Evolutionary conservation across 169 alveolate genomes (phyloP), one percentile per base, ranked within the genome.

Genomic region (Eimeria tenella): DNA sequence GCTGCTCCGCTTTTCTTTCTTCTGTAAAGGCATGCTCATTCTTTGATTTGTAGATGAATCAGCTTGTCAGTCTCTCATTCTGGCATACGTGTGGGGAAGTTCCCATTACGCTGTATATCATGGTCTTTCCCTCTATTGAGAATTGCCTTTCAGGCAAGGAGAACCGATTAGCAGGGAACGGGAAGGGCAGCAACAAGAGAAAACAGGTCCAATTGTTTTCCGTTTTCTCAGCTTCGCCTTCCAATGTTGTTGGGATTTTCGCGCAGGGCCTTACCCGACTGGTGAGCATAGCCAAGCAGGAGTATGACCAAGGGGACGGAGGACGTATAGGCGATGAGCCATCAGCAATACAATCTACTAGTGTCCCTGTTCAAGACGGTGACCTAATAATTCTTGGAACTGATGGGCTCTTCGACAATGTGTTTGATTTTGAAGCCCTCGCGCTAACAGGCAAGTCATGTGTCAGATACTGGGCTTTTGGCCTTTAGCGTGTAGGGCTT

Each of bases 331-430:
- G 93, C 13, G 95, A 95, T 53, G 55, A 77, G 3, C 96, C 96
- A 15, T 90, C 93, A 63, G 96, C 88, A 60, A 75, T 94, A 23
- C 95, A 94, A 55, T 31, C 94, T 31, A 81, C 86, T 15, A 89
- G 65, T 49, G 93, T 96, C n/a, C 93, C 82, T 13, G 93, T 96
- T 9, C 70, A 86, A 11, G 95, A 93, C 31, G 95, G 97, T 19
- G 97, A 96, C 71, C 74, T 96, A 6, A 79, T 96, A 42, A 58
- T 96, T 21, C 73, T 93, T 60, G 97, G 96, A 15, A 95, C 96
- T 19, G 97, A 96, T 55, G 97, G 97, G n/a, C 94, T 96, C 70
- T 96, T 93, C 68, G 97, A 96, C 70, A 96, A 96, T 73, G 74
- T 96, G 11, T 95, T 56, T 65, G 97, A 95, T 56, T 94, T 87